Base-by-base conservation (phyloP, 805 yeast genomes). In the Maudiozyma saulgeensis region DNA sequence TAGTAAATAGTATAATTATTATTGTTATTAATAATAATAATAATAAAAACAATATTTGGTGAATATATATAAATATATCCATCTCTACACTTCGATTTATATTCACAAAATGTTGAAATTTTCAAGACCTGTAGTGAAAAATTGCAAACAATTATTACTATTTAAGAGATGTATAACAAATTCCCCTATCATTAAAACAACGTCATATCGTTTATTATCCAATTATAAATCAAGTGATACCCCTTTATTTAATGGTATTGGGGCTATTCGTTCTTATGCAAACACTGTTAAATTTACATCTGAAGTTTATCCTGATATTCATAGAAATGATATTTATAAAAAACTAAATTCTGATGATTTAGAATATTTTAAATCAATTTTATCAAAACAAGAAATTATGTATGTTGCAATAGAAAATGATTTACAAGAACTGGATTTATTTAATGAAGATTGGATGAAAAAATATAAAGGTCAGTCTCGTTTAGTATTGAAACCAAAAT, bases 381-480 rank as follows among this genome's bases (percentile, higher is more conserved):
- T 93, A 50, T 69, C 80, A 6, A 68, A 71, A 8, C 71, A 75
- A 26, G 71, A 73, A 40, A 66, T 76, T 55, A 41, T 62, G 25
- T 48, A 56, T 37, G 6, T n/a, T 35, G 38, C n/a, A 13, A 15
- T 19, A n/a, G 66, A 83, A 46, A 77, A 80, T 15, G 82, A 79
- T 52, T 64, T 67, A 12, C 84, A 81, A 41, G 93, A 85, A 58
- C 71, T 90, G 41, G 73, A 76, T 19, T 77, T 77, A 51, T 87
- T 71, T 75, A 91, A 90, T 62, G 91, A 85, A 65, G 98, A 90
- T 67, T 86, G 95, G 88, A 90, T 88, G 96, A 77, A 87, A 61
- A 90, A 90, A 68, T 90, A 89, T 68, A 76, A 79, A 52, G 98
- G 98, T n/a, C 87, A 85, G 61, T 82, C 96, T 0, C 72, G 77